Percentiles rank a stretch among this genome's conserved stretches.
These are phyloP conservation scores for Ramaria sp. DNA, from an alignment of 768 basidiomycete genomes.

Conservation along the genomic window DNA sequence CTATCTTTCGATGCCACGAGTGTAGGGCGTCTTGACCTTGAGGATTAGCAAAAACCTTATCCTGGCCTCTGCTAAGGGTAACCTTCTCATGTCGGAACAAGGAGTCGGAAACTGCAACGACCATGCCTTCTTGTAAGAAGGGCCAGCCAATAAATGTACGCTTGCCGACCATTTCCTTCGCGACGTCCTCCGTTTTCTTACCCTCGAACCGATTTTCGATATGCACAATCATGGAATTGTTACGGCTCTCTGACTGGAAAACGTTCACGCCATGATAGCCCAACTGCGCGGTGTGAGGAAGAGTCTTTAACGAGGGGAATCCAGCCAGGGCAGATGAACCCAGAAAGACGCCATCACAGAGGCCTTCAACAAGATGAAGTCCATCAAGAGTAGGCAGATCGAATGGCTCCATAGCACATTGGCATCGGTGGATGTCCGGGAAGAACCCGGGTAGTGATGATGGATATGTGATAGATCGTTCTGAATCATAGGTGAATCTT, in stretches of 20 bases:
- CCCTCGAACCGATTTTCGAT: slow-evolving; percentile 66
- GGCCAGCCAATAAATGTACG: slow-evolving; percentile 85
- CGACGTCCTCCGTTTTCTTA: slow-evolving; percentile 61
- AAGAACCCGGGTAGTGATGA: slow-evolving; percentile 94
- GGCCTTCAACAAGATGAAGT: slow-evolving; percentile 74
- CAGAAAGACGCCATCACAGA: slow-evolving; percentile 80
- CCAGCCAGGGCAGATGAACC: slow-evolving; percentile 84
- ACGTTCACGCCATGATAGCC: slow-evolving; percentile 89
- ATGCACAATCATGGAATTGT: slow-evolving; percentile 89
- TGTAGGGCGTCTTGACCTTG: slow-evolving; percentile 59
- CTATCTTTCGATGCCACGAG: slow-evolving; percentile 73
- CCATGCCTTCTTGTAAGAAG: slow-evolving; percentile 85
- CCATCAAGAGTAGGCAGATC: slow-evolving; percentile 81
- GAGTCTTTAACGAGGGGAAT: slow-evolving; percentile 89
- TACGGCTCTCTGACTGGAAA: slow-evolving; percentile 80
- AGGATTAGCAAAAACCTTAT: slow-evolving; percentile 57
- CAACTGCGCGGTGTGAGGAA: slow-evolving; percentile 65
- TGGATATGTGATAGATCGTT: slow-evolving; percentile 60
- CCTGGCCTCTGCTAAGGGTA: slow-evolving; percentile 37
- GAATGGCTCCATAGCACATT: slow-evolving; percentile 72
- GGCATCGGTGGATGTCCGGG: slow-evolving; percentile 74
- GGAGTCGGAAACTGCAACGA: slow-evolving; percentile 78
- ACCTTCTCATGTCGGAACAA: slow-evolving; percentile 73
- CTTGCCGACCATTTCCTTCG: slow-evolving; percentile 61
- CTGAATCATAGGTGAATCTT: slow-evolving; percentile 59